These are phyloP conservation scores for Citrullus colocynthis DNA, from an alignment of 306 rosid species.

Conservation along the genomic window DNA sequence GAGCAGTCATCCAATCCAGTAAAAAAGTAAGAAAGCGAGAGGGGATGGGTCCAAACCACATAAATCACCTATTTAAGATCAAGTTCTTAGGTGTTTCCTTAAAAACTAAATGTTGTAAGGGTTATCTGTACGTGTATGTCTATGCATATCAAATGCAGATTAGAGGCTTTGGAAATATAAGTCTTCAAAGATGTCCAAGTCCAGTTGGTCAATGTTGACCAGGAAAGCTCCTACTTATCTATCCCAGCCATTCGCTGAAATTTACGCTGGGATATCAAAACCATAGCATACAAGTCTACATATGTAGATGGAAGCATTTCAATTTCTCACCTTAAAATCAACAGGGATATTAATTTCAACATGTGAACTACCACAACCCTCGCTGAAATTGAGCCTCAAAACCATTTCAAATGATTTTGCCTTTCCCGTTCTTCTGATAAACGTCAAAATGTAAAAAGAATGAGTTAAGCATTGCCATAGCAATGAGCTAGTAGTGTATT, in stretches of 20 bases:
- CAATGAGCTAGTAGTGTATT: not conserved
- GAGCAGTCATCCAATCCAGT: not conserved
- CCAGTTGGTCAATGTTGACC: not conserved
- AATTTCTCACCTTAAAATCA: slow-evolving; percentile 61
- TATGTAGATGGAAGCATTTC: not conserved
- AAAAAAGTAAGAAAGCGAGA: not conserved
- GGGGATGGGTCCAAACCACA: not conserved
- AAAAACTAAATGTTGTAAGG: not conserved
- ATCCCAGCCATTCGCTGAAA: not conserved
- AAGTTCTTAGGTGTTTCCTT: not conserved
- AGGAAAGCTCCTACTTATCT: not conserved
- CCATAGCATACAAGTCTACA: not conserved
- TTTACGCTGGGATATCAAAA: not conserved
- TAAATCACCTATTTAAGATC: not conserved
- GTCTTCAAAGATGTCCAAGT: not conserved
- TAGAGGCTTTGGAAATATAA: not conserved
- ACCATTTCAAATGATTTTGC: slow-evolving; percentile 70
- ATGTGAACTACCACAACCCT: slow-evolving; percentile 68
- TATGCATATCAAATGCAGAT: not conserved
- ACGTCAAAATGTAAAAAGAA: slow-evolving; percentile 14
- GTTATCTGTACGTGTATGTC: too few relatives aligned
- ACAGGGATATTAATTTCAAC: slow-evolving; percentile 54
- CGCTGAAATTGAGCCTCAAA: slow-evolving; percentile 68
- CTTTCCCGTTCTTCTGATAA: slow-evolving; percentile 59
- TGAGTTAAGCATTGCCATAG: not conserved